Base-by-base conservation (phyloP, 2,329 filamentous ascomycete genomes). In the Spiromastix sp. region DNA sequence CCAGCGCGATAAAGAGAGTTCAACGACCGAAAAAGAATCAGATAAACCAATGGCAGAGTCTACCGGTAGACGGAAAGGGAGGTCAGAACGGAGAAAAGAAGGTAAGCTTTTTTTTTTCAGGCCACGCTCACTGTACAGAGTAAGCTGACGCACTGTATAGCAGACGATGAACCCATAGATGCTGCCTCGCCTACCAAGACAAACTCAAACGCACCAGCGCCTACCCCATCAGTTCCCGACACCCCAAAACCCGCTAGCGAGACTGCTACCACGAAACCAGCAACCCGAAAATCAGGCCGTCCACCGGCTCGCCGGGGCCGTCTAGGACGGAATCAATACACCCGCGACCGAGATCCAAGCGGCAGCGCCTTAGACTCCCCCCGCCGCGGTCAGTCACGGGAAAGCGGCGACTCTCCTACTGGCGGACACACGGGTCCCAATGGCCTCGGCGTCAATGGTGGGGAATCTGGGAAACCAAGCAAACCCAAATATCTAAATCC, bases 81-180 rank as follows among this genome's bases (percentile, higher is more conserved):
- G 85, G 37, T 79, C 82, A 27, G 86, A 91, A 46, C 74, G 85
- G 43, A 75, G 86, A 48, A 79, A 85, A 56, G 86, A 94, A 52
- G 85, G 85, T 87, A 68, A 54, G 52, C 42, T 27, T 29, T 25
- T 22, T 39, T 39, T 32, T 24, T 30, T 13, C 19, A 16, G n/a
- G 19, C 26, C 10, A 29, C 15, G 26, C 17, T 16, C 16, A 11
- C 16, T 2, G 11, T 16, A 24, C 7, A 11, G 22, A 21, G 6
- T 6, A 10, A 25, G 18, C 10, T 25, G 25, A 22, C 27, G 10
- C n/a, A 20, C 4, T 8, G 20, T 22, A 17, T 36, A 17, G 32
- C 47, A 81, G 82, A 87, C 51, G 82, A 80, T 19, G 81, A 85
- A 49, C 71, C 77, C 19, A 74, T 78, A 44, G 82, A 87, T 52